Conservation (phyloP, 129 eudicot species). For the Lactuca sativa region DNA sequence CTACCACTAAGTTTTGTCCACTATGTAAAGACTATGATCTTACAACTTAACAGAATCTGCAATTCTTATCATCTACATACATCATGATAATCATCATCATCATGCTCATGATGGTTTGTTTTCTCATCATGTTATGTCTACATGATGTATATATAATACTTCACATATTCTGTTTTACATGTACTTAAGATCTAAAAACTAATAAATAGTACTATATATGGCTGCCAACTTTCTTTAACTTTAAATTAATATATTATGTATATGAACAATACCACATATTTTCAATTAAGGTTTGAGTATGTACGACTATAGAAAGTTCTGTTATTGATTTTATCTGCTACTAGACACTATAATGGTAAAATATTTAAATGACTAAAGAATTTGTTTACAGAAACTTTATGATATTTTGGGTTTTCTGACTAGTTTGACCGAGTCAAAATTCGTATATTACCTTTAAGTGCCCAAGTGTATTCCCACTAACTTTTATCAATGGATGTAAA, state of each 20-base stretch:
- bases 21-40: conserved; percentile 25
- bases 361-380: not conserved
- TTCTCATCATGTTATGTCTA: conserved; percentile 35
- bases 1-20: conserved; percentile 42
- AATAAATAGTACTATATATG: conserved; percentile 10
- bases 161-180: conserved; percentile 9
- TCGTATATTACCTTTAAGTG: conserved; percentile 9
- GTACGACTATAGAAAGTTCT: not conserved
- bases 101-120: conserved; percentile 26
- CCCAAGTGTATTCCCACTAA: conserved; percentile 38
- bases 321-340: not conserved
- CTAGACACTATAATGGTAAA: not conserved
- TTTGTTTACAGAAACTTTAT: conserved; percentile 22
- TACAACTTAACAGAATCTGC: conserved; percentile 34
- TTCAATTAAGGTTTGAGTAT: not conserved
- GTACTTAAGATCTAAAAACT: conserved; percentile 20
- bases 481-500: conserved; percentile 37
- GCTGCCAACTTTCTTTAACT: conserved; percentile 19
- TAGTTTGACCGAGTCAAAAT: conserved; percentile 39
- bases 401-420: conserved; percentile 26
- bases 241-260: conserved; percentile 7
- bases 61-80: conserved; percentile 31
- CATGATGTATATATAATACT: conserved; percentile 22
- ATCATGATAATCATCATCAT: conserved; percentile 15
- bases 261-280: not conserved